These are phyloP conservation scores for Elaeis guineensis DNA, from an alignment of 176 grass and related monocot species.

Conservation along the genomic window DNA sequence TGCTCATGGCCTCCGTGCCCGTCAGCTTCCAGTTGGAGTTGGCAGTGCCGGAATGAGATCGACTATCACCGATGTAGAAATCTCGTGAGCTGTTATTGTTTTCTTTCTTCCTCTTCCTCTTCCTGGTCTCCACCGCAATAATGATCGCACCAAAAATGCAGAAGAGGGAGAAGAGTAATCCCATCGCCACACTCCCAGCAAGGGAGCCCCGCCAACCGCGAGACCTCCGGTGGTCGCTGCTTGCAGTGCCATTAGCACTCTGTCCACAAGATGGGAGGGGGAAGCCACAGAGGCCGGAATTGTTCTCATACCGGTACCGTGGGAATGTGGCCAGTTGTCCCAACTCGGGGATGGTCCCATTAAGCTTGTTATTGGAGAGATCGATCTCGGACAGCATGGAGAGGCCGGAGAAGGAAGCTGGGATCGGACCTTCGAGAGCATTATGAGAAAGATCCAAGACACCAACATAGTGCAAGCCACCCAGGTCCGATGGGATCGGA, in stretches of 20 bases:
- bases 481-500: constrained; percentile 50
- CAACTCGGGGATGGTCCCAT: constrained; percentile 75
- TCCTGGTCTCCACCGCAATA: constrained; percentile 57
- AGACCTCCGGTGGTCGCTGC: constrained; percentile 15
- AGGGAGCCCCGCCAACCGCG: constrained; percentile 51
- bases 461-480: constrained; percentile 38
- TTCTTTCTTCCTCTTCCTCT: constrained; percentile 43
- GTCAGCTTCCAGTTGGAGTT: constrained; percentile 82
- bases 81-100: constrained; percentile 42
- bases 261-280: constrained; percentile 34
- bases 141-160: constrained; percentile 73
- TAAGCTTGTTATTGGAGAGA: constrained; percentile 75
- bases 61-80: constrained; percentile 63
- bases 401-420: constrained; percentile 54
- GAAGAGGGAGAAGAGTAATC: constrained; percentile 61
- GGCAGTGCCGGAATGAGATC: constrained; percentile 57
- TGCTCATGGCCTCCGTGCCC: constrained; percentile 65
- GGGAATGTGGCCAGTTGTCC: constrained; percentile 83
- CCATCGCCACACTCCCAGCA: constrained; percentile 64
- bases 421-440: constrained; percentile 65
- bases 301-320: constrained; percentile 55
- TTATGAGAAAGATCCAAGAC: constrained; percentile 89
- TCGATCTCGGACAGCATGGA: constrained; percentile 72
- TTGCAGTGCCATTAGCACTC: not conserved
- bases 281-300: constrained; percentile 72